Conservation (phyloP, 2,329 filamentous ascomycete genomes). For the Pyrenophora seminiperda region DNA sequence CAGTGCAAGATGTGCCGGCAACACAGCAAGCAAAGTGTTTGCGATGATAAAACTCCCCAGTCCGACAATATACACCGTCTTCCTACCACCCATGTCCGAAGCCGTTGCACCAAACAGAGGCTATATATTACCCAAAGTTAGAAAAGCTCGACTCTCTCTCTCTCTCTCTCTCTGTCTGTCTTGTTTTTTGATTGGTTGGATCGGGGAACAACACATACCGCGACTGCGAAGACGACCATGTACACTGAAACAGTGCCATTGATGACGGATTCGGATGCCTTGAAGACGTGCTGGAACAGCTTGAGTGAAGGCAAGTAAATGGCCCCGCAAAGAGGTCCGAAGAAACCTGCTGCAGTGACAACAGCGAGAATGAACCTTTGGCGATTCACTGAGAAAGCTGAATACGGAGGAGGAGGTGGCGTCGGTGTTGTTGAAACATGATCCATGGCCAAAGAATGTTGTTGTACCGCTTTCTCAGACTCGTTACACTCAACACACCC, state of each 20-base stretch:
- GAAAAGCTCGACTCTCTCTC: too few relatives aligned
- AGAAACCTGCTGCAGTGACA: constrained; percentile 51
- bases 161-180: too few relatives aligned
- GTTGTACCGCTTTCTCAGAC: constrained; percentile 23
- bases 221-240: constrained; percentile 53
- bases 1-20: constrained; percentile 48
- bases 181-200: neutral
- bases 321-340: constrained; percentile 53
- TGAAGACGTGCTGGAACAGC: constrained; percentile 47
- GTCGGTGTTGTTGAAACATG: constrained; percentile 4
- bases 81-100: constrained; percentile 50
- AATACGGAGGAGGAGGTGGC: constrained; percentile 38
- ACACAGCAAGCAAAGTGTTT: constrained; percentile 48
- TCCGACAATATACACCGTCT: constrained; percentile 51
- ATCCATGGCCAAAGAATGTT: constrained; percentile 17
- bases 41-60: constrained; percentile 49
- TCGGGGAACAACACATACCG: constrained; percentile 23
- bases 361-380: constrained; percentile 48
- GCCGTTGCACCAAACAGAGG: constrained; percentile 52
- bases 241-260: constrained; percentile 55
- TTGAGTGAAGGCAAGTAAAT: constrained; percentile 53
- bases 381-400: constrained; percentile 46
- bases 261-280: constrained; percentile 44
- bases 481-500: constrained; percentile 32
- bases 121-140: constrained; percentile 21